These are phyloP conservation scores for Kwoniella sp. DNA, from an alignment of 768 basidiomycete genomes.

Conservation along the genomic window DNA sequence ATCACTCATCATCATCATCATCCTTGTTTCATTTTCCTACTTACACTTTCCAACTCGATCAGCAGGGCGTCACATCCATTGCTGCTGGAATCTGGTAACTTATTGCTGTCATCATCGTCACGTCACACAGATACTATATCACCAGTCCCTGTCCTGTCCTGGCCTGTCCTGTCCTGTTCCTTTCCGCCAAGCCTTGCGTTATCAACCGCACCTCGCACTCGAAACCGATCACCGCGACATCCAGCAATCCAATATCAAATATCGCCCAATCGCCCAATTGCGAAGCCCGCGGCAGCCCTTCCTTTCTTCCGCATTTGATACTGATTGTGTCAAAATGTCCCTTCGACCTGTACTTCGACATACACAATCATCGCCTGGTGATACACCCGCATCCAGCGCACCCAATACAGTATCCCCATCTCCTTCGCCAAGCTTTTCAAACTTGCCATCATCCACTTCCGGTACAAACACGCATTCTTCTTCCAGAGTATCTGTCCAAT, in stretches of 20 bases:
- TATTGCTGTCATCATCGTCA: neutral
- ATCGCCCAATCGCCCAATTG: too few relatives aligned
- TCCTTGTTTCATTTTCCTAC: too few relatives aligned
- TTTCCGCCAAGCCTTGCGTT: neutral
- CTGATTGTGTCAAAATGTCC: constrained; percentile 8
- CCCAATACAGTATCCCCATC: constrained; percentile 15
- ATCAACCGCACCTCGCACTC: neutral
- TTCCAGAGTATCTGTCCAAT: constrained; percentile 30
- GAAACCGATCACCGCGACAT: neutral
- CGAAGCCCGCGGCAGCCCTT: neutral
- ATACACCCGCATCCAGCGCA: constrained; percentile 12
- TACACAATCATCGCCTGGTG: constrained; percentile 32
- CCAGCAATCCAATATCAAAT: neutral
- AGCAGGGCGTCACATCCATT: too few relatives aligned
- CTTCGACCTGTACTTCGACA: constrained; percentile 35
- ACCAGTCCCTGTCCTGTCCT: neutral
- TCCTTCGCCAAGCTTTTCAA: constrained; percentile 19
- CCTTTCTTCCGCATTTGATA: neutral
- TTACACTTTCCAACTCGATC: too few relatives aligned
- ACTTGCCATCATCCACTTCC: constrained; percentile 3
- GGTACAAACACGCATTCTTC: constrained; percentile 8
- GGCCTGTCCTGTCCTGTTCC: too few relatives aligned
- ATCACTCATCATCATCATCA: neutral
- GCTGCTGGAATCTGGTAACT: neutral
- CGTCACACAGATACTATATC: neutral